phyloP scores from a whole-genome alignment of 1,284 basidiomycete species.

The Somion occarium region DNA sequence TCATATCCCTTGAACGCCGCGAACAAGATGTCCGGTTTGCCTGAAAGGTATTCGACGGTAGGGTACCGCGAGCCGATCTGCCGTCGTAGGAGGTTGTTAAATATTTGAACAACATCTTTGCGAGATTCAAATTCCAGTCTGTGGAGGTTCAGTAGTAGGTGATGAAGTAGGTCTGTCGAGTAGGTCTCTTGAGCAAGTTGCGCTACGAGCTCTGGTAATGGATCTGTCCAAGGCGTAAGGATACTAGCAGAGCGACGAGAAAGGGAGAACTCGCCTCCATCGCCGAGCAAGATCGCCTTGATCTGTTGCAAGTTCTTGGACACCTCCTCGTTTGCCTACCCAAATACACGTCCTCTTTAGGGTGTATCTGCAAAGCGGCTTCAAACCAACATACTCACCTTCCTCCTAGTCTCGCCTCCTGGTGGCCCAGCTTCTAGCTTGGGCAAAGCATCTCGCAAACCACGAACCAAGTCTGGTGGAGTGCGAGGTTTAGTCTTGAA shows the following conservation, averaged over 20 bases:
- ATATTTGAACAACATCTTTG: conserved; percentile 97
- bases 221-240: conserved; percentile 43
- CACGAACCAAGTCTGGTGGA: conserved; percentile 80
- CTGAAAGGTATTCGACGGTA: conserved; percentile 90
- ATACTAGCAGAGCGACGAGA: conserved; percentile 5
- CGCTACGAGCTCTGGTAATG: conserved; percentile 81
- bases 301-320: conserved; percentile 87
- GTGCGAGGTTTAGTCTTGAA: conserved; percentile 88
- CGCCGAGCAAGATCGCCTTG: conserved; percentile 83
- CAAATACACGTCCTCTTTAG: background rate
- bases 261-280: conserved; percentile 58
- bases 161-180: conserved; percentile 80
- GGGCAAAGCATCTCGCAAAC: conserved; percentile 74
- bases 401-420: conserved; percentile 71
- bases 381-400: conserved; percentile 45
- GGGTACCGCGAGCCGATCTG: conserved; percentile 93
- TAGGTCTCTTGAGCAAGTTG: conserved; percentile 97
- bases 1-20: conserved; percentile 86
- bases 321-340: conserved; percentile 81
- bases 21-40: conserved; percentile 87
- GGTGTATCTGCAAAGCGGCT: background rate
- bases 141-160: conserved; percentile 78
- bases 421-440: conserved; percentile 71
- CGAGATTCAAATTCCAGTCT: conserved; percentile 95
- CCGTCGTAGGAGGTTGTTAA: conserved; percentile 90